A percentile compares a stretch with the other conserved stretches of the same genome.
phyloP scores from a whole-genome alignment of 108 stramenopile genomes.

The Skeletonema marinoi region DNA sequence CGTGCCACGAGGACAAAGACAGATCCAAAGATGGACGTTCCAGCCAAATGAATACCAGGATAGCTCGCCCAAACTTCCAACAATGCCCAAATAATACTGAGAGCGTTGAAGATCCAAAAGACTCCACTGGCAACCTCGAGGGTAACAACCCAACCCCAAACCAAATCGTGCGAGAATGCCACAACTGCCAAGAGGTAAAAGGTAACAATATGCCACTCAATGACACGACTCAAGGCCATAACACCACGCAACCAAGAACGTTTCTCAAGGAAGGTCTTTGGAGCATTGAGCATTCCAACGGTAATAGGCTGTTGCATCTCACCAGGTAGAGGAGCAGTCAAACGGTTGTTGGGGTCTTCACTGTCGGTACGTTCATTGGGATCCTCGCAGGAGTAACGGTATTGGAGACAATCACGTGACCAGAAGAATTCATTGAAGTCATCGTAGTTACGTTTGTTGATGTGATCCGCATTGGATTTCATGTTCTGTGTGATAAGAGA shows the following conservation, averaged over 20 bases:
- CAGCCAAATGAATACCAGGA: constrained; percentile 90
- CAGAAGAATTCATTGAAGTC: constrained; percentile 99
- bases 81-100: constrained; percentile 85
- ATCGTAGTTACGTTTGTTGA: constrained; percentile 94
- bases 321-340: constrained; percentile 58
- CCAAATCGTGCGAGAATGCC: constrained; percentile 86
- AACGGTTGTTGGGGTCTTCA: constrained; percentile 41
- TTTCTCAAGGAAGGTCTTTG: constrained; percentile 97
- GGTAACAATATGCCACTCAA: constrained; percentile 95
- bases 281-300: constrained; percentile 73
- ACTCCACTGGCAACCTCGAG: constrained; percentile 92
- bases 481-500: constrained; percentile 57
- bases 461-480: constrained; percentile 83
- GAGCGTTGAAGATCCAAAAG: constrained; percentile 91
- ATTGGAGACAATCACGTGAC: constrained; percentile 92
- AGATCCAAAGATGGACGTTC: constrained; percentile 91
- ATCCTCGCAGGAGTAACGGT: constrained; percentile 68
- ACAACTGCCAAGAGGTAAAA: constrained; percentile 91
- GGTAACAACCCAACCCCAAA: constrained; percentile 94
- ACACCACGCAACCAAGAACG: constrained; percentile 93
- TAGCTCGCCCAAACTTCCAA: constrained; percentile 94
- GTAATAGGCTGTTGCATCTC: constrained; percentile 69
- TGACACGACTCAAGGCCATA: constrained; percentile 85
- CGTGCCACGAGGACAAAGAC: constrained; percentile 85
- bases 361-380: constrained; percentile 34